Percentiles rank a stretch among this genome's conserved stretches.
These are phyloP conservation scores for Lumnitzera racemosa DNA, from an alignment of 345 rosid genomes.

Conservation along the genomic window DNA sequence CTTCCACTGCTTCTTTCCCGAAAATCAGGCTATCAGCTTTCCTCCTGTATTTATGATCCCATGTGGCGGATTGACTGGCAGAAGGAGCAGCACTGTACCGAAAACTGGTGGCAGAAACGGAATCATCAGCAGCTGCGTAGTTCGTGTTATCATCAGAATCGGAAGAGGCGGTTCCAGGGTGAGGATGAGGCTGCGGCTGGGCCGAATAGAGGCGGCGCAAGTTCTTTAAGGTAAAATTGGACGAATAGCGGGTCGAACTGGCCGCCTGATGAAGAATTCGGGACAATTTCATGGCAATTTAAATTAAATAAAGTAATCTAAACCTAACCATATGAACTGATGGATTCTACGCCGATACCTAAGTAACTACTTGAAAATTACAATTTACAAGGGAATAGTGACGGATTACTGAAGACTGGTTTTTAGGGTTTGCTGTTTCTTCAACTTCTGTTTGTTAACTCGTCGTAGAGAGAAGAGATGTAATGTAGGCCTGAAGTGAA, in stretches of 20 bases:
- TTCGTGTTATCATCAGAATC: conserved; percentile 18
- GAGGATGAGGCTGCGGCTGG: conserved; percentile 31
- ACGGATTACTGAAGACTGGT: no score
- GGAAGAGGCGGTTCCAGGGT: conserved; percentile 14
- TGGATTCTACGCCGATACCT: no score
- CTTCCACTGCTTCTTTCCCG: conserved; percentile 22
- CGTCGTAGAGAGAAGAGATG: no score
- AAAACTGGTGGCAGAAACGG: conserved; percentile 50
- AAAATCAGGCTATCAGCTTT: conserved; percentile 49
- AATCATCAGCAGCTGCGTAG: conserved; percentile 15
- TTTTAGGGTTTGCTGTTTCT: no score
- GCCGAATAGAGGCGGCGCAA: conserved; percentile 50
- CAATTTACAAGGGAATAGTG: no score
- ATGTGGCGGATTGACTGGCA: conserved; percentile 25
- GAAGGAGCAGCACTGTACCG: conserved; percentile 16
- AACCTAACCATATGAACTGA: no score
- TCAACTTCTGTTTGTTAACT: no score
- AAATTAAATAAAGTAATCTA: no score
- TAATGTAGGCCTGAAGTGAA: no score
- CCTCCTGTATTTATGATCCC: conserved; percentile 62
- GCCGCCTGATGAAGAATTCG: neutral
- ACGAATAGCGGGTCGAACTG: conserved; percentile 5
- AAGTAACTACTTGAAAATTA: no score
- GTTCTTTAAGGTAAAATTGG: conserved; percentile 8
- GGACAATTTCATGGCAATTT: no score